These are phyloP conservation scores for Ogataea siamensis DNA, from an alignment of 805 yeast species.

Conservation along the genomic window DNA sequence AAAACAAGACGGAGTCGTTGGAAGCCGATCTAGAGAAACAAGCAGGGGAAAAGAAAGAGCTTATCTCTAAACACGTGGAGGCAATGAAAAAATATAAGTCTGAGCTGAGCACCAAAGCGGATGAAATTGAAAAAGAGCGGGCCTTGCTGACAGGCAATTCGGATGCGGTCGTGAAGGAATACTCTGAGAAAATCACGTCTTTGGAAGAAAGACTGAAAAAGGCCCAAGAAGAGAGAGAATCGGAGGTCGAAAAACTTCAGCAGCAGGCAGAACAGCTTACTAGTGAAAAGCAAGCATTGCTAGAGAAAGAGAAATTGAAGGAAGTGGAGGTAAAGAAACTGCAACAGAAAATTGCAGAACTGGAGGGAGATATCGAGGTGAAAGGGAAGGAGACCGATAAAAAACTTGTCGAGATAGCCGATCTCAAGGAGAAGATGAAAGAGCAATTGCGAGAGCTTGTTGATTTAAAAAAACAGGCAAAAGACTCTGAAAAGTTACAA, in stretches of 20 bases:
- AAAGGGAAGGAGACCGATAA: conserved; percentile 1
- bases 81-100: conserved; percentile 3
- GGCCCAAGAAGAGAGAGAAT: conserved; percentile 10
- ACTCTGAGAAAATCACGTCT: conserved; percentile 42
- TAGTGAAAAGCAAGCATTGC: conserved; percentile 6
- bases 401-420: conserved; percentile 1
- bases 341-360: background rate
- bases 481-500: conserved; percentile 8
- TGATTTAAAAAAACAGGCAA: conserved; percentile 6
- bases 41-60: background rate
- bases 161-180: conserved; percentile 47
- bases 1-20: background rate
- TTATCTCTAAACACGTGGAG: conserved; percentile 1
- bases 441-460: conserved; percentile 3
- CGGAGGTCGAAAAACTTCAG: conserved; percentile 20
- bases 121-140: conserved; percentile 52
- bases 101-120: conserved; percentile 25
- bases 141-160: conserved; percentile 46
- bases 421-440: conserved; percentile 1
- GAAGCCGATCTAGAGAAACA: conserved; percentile 3
- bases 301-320: background rate
- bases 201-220: conserved; percentile 38
- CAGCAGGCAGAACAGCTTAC: background rate
- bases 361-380: conserved; percentile 1
- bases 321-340: background rate